A percentile compares a stretch with the other conserved stretches of the same genome.
Evolutionary conservation across 1,284 basidiomycete genomes (phyloP).

Genomic region (Sanghuangporus weigelae): DNA sequence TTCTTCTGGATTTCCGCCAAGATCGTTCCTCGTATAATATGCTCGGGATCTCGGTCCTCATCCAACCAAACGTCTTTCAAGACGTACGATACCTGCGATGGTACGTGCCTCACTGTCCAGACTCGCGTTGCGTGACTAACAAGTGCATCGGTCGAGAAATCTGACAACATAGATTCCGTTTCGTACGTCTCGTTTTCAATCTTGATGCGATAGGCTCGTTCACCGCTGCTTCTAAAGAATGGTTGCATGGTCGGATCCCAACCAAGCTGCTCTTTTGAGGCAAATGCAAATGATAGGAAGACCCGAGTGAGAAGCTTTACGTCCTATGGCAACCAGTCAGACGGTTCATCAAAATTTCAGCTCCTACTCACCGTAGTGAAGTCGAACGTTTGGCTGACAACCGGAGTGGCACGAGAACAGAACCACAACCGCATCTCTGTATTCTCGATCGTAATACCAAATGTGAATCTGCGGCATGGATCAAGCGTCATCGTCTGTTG

Average conservation of each 20-base stretch:
- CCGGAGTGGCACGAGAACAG: background rate
- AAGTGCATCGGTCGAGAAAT: background rate
- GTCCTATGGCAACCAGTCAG: background rate
- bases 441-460: conserved; percentile 17
- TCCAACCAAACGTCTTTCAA: background rate
- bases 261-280: background rate
- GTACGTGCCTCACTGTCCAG: background rate
- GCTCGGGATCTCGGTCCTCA: background rate
- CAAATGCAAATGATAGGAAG: conserved; percentile 1
- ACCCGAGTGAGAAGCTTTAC: background rate
- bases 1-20: background rate
- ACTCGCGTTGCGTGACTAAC: background rate
- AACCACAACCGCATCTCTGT: background rate
- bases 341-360: background rate
- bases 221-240: too few relatives aligned
- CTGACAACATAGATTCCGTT: background rate
- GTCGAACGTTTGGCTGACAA: background rate
- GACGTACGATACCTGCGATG: background rate
- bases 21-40: background rate
- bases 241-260: background rate
- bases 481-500: conserved; percentile 17
- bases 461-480: conserved; percentile 16
- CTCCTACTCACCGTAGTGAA: background rate
- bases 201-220: background rate
- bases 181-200: background rate